Percentiles rank a stretch among this genome's conserved stretches.
phyloP scores from a whole-genome alignment of 345 rosid species.

The Erodium maritimum region DNA sequence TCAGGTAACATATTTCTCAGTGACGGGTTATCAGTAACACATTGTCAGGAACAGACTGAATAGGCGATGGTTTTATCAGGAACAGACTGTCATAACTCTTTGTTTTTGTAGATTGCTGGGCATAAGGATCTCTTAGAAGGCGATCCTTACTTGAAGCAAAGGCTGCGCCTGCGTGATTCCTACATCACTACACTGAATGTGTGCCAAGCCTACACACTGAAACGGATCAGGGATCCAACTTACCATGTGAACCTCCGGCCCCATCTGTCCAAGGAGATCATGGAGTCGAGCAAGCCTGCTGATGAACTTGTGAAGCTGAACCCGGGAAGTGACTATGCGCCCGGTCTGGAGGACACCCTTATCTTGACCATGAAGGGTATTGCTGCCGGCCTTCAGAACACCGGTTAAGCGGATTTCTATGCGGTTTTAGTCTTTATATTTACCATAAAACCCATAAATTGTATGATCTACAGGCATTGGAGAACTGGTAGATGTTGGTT shows the following conservation, averaged over 20 bases:
- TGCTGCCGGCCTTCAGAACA: constrained; percentile 91
- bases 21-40: no score
- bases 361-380: constrained; percentile 98
- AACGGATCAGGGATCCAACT: constrained; percentile 73
- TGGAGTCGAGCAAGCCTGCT: constrained; percentile 62
- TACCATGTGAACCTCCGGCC: constrained; percentile 70
- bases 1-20: constrained; percentile 49
- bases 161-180: constrained; percentile 84
- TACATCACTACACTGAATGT: constrained; percentile 93
- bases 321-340: constrained; percentile 73
- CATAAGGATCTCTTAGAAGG: constrained; percentile 96
- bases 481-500: not conserved
- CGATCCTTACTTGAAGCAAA: constrained; percentile 86
- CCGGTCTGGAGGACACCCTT: constrained; percentile 94
- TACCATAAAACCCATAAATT: no score
- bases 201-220: constrained; percentile 90
- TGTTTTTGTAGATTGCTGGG: constrained; percentile 58
- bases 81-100: no score
- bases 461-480: no score
- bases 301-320: constrained; percentile 73
- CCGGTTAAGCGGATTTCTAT: constrained; percentile 35
- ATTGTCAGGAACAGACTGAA: no score
- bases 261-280: constrained; percentile 67
- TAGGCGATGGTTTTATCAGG: no score
- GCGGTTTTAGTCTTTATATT: no score